Percentiles rank a stretch among this genome's conserved stretches.
Conservation (phyloP, 2,329 filamentous ascomycete species). For the Alternaria ethzedia region DNA sequence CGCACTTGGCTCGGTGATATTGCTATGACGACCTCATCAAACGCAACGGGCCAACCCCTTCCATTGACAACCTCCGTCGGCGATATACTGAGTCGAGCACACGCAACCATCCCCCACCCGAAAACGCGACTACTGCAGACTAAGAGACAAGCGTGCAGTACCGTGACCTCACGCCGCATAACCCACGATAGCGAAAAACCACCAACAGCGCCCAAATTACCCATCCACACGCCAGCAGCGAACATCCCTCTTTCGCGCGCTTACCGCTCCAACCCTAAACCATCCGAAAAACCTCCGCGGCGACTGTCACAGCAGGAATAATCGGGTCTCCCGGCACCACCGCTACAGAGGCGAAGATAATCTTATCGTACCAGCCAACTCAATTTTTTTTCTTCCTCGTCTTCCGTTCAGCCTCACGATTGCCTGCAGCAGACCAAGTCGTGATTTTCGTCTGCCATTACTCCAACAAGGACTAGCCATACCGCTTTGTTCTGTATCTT, state of each 20-base stretch:
- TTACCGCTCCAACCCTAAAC: constrained; percentile 10
- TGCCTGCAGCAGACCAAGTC: background rate
- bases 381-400: background rate
- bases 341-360: background rate
- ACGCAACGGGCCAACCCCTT: background rate
- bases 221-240: constrained; percentile 6
- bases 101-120: constrained; percentile 10
- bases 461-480: background rate
- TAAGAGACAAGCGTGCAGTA: constrained; percentile 8
- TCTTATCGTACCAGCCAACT: background rate
- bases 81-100: constrained; percentile 1
- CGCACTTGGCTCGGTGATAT: background rate
- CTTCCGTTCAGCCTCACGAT: background rate
- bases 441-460: background rate
- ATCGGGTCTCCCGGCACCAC: background rate
- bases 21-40: background rate
- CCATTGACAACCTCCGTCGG: background rate
- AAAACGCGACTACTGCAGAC: constrained; percentile 11
- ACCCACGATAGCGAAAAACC: constrained; percentile 5
- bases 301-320: background rate
- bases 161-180: constrained; percentile 16
- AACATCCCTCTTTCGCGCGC: constrained; percentile 11
- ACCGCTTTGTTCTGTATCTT: background rate
- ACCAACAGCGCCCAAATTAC: background rate
- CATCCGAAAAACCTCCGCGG: background rate